Conservation (phyloP, 805 yeast species). For the Dipodascopsis uninucleata region DNA sequence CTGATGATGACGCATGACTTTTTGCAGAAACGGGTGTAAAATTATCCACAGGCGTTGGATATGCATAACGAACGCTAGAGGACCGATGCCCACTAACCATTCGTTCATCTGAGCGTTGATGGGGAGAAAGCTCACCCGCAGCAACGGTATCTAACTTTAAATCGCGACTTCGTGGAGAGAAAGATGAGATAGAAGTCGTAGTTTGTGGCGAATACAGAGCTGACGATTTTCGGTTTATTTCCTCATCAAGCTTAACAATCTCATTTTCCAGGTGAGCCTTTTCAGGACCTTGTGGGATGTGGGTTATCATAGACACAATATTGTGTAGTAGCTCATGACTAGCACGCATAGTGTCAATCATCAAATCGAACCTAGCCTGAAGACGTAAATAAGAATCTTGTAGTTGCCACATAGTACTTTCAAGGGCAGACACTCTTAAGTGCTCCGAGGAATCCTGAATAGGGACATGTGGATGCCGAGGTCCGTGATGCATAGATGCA, state of each 20-base stretch:
- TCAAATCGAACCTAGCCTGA: slow-evolving; percentile 17
- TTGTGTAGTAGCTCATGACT: slow-evolving; percentile 26
- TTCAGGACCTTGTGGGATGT: no score
- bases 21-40: neutral
- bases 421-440: slow-evolving; percentile 1
- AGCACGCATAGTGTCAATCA: slow-evolving; percentile 16
- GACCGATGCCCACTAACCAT: neutral
- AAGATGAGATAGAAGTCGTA: neutral
- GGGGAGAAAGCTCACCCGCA: slow-evolving; percentile 13
- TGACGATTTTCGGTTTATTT: no score
- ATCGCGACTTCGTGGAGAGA: neutral
- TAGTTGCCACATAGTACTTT: slow-evolving; percentile 23
- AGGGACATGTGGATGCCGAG: neutral
- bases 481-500: slow-evolving; percentile 1
- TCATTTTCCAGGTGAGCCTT: no score
- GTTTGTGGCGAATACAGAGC: no score
- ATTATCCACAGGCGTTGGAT: neutral
- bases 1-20: neutral
- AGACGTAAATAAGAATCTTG: slow-evolving; percentile 21
- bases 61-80: neutral
- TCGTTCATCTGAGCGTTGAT: slow-evolving; percentile 8
- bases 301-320: no score
- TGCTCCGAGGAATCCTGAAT: slow-evolving; percentile 3
- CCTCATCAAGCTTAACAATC: no score
- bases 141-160: no score